Conservation (phyloP, 768 basidiomycete species). For the Lentinula sp. region DNA sequence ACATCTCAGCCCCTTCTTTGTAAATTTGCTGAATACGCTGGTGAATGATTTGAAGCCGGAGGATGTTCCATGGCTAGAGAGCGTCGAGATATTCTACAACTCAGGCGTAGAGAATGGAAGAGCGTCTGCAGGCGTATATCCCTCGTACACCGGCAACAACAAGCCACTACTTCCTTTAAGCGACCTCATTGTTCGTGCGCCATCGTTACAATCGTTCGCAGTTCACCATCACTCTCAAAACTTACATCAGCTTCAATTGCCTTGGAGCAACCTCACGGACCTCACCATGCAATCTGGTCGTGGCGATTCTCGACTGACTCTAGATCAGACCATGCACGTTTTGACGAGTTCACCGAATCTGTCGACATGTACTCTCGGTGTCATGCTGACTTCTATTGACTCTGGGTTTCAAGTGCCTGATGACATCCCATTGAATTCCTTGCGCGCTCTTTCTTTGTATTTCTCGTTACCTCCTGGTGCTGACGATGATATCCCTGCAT, state of each 20-base stretch:
- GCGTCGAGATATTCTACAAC: not conserved
- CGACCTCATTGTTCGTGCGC: not conserved
- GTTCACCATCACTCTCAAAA: not conserved
- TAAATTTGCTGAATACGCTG: not conserved
- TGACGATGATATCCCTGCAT: not conserved
- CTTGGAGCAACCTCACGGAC: slow-evolving; percentile 1
- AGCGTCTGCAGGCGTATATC: not conserved
- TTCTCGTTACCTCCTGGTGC: not conserved
- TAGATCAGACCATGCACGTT: not conserved
- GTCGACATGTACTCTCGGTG: slow-evolving; percentile 1
- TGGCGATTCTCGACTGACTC: not conserved
- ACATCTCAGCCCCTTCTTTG: slow-evolving; percentile 1
- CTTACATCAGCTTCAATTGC: slow-evolving; percentile 1
- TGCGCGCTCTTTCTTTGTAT: not conserved
- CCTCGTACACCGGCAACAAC: not conserved
- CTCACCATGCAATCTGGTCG: not conserved
- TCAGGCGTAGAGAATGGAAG: not conserved
- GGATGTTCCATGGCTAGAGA: not conserved
- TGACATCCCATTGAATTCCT: not conserved
- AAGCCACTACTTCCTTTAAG: not conserved
- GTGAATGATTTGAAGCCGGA: not conserved
- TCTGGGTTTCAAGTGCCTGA: not conserved
- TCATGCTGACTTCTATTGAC: not conserved
- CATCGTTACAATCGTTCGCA: slow-evolving; percentile 2
- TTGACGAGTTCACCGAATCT: slow-evolving; percentile 3